Base-by-base conservation (phyloP, 495 filamentous ascomycete genomes). In the Aspergillus bridgeri region DNA sequence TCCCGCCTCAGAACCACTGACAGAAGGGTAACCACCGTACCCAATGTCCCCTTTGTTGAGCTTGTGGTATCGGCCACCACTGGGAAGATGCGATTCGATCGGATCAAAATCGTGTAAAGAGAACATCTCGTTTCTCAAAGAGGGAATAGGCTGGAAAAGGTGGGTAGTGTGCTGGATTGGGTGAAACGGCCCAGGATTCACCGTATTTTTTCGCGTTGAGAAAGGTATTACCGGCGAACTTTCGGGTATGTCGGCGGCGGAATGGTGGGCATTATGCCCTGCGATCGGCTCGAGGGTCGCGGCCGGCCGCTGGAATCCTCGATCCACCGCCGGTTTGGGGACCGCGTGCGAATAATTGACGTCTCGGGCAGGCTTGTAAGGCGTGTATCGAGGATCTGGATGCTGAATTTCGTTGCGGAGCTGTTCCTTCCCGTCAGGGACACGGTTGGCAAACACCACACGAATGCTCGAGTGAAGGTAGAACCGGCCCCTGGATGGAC, bases 401-500 rank as follows among this genome's bases (percentile, higher is more conserved):
- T 88, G 77, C 52, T 95, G 89, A 25, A 93, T 89, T 67, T 99
- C 94, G 66, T 95, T 97, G 7, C 88, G 84, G 43, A 99, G 79
- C 56, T 86, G 90, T 74, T 98, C 94, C 67, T 98, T 97, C 24
- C 92, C 94, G 66, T 99, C 94, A 0, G 95, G 94, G 3, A 97
- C 95, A 24, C 94, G 86, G 69, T 99, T 99, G 53, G 94, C 94
- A 70, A 99, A 99, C 3, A 99, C 94, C 47, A 99, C 91, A 27
- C 94, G 84, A 57, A 98, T 89, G 56, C 81, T 89, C 65, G 92
- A 95, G 76, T 98, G 91, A 3, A 99, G 76, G 61, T 89, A 99
- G 71, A 86, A 95, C 50, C 93, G 86, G 33, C 91, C 91, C 51
- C 83, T 86, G 2, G 85, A 86, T 8, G 92, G 86, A 68, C 88